These are phyloP conservation scores for Fusarium neocosmosporiellum DNA, from an alignment of 2,329 filamentous ascomycete genomes.

Conservation along the genomic window DNA sequence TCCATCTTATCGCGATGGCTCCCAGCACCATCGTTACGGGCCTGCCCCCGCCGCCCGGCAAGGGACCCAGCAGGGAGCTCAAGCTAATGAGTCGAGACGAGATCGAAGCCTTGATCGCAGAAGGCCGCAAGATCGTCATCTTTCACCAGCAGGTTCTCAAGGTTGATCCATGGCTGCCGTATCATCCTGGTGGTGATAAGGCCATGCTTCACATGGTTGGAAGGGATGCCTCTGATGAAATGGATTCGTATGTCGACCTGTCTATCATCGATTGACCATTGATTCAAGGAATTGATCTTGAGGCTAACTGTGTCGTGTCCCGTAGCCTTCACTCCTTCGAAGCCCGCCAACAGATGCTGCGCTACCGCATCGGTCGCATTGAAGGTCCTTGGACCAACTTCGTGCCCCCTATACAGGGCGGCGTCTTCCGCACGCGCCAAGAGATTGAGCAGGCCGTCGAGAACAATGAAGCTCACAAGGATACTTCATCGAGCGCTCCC, in stretches of 20 bases:
- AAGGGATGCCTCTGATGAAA: constrained; percentile 92
- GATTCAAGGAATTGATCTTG: background rate
- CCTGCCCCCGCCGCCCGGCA: constrained; percentile 27
- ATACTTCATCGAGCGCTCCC: constrained; percentile 55
- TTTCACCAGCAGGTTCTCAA: constrained; percentile 85
- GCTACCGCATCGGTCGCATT: constrained; percentile 85
- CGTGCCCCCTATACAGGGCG: constrained; percentile 90
- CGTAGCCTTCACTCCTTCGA: constrained; percentile 83
- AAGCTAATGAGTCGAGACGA: constrained; percentile 54
- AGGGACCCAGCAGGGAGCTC: constrained; percentile 41
- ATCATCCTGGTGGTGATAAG: constrained; percentile 92
- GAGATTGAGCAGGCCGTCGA: constrained; percentile 47
- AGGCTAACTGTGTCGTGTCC: constrained; percentile 20
- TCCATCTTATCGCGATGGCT: constrained; percentile 12
- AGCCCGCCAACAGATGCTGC: constrained; percentile 79
- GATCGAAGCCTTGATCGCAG: constrained; percentile 81
- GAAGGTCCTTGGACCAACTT: constrained; percentile 90
- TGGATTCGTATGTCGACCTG: constrained; percentile 76
- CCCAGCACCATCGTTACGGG: constrained; percentile 35
- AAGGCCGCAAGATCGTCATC: constrained; percentile 83
- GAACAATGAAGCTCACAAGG: constrained; percentile 28
- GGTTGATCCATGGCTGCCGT: constrained; percentile 87
- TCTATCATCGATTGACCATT: background rate
- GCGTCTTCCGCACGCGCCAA: constrained; percentile 70
- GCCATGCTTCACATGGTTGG: constrained; percentile 94